Conservation (phyloP, 768 basidiomycete genomes). For the Pilatotrama ljubarskyi region DNA sequence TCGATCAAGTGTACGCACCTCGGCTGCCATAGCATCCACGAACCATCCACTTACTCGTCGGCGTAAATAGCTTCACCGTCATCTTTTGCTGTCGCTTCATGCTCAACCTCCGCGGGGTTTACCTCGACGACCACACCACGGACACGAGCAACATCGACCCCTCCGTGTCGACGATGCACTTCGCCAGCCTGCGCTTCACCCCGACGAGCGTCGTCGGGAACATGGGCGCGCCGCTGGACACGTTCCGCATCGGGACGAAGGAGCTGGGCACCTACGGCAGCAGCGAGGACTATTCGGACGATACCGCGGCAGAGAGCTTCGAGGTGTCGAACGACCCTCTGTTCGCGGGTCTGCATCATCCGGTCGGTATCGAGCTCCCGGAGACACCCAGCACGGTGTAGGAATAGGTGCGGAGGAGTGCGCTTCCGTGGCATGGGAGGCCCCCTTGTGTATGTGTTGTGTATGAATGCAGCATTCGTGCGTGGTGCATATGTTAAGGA, state of each 20-base stretch:
- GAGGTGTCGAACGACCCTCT: constrained; percentile 12
- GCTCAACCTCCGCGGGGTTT: constrained; percentile 20
- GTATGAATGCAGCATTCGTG: too few species aligned
- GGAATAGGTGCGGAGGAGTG: neutral
- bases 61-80: constrained; percentile 12
- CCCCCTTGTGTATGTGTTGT: too few species aligned
- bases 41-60: neutral
- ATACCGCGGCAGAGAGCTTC: neutral
- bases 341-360: neutral
- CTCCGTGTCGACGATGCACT: neutral
- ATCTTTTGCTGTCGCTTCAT: constrained; percentile 21
- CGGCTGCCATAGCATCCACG: neutral
- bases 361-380: neutral
- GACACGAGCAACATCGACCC: neutral
- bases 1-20: constrained; percentile 19
- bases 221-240: constrained; percentile 19
- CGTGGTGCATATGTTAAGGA: too few species aligned
- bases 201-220: constrained; percentile 22
- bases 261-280: neutral
- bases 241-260: neutral
- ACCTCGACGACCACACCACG: neutral
- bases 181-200: constrained; percentile 1
- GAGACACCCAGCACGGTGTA: neutral
- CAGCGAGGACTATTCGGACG: neutral
- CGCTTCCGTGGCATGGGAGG: neutral